Evolutionary conservation across 257 asterid genomes (phyloP).

Genomic region (Petrea volubilis): DNA sequence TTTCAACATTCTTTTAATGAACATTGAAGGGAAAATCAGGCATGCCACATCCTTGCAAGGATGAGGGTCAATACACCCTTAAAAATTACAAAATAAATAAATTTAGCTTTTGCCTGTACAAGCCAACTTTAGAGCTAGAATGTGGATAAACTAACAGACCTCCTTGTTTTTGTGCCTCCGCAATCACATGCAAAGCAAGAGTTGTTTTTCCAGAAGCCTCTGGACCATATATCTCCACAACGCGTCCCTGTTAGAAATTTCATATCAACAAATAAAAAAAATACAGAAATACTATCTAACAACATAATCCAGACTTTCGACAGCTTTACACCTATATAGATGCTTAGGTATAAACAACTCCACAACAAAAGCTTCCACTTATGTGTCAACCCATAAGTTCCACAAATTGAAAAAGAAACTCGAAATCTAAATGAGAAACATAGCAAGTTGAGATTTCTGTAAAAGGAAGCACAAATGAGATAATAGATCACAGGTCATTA

Average conservation of each 20-base stretch:
- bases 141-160: slow-evolving; percentile 43
- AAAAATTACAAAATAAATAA: too few species aligned
- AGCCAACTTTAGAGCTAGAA: too few species aligned
- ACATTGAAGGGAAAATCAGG: background rate
- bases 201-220: slow-evolving; percentile 99
- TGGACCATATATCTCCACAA: slow-evolving; percentile 94
- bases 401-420: background rate
- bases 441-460: background rate
- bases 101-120: too few species aligned
- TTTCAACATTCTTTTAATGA: background rate
- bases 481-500: background rate
- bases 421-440: background rate
- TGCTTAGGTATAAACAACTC: background rate
- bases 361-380: background rate
- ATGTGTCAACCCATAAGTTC: background rate
- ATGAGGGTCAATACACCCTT: too few species aligned
- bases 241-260: slow-evolving; percentile 69
- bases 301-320: background rate
- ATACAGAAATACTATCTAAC: background rate
- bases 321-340: background rate
- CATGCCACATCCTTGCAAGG: too few species aligned
- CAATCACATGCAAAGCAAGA: slow-evolving; percentile 92
- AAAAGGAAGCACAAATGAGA: slow-evolving; percentile 8
- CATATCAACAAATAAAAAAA: slow-evolving; percentile 13
- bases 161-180: slow-evolving; percentile 96